Base-by-base conservation (phyloP, 1,139 yeast genomes). In the Scheffersomyces insectosa region DNA sequence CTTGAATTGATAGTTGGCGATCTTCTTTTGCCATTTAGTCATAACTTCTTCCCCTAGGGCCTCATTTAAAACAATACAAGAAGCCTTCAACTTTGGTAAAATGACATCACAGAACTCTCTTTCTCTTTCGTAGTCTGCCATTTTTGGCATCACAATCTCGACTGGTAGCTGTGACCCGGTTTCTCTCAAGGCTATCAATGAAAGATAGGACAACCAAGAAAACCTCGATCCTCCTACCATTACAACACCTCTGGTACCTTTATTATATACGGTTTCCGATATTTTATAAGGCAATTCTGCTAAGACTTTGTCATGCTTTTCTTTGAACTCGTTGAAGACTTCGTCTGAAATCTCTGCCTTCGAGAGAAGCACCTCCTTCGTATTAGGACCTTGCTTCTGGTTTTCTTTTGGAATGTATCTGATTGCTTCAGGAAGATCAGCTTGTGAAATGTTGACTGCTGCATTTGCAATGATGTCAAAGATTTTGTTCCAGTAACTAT, bases 181-280 rank as follows among this genome's bases (percentile, higher is more conserved):
- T 30, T 62, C 68, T 45, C 76, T 51, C 27, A 71, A 52, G 1
- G 70, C 52, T 4, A 68, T 44, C 10, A 71, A 52, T 0, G 73
- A 62, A 39, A 71, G 59, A 45, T 69, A 69, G 1, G 75, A 58
- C 7, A 71, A 51, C 77, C 77, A 71, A 9, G 74, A 65, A 39
- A 62, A 71, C 39, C 57, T 56, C 4, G 63, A 66, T 3, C 77
- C 77, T 2, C 77, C 77, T 27, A 71, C 66, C 36, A 70, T 43
- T 1, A 69, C 75, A 2, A 68, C 56, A 29, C 77, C 77, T 34
- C 46, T 58, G 1, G 68, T 52, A 7, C 54, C 62, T 33, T 56
- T 48, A 14, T 54, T 57, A 46, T 61, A 70, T 2, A 66, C 59
- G 0, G 62, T 36, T 5, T 48, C 49, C 2, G 65, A 53, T n/a